phyloP scores from a whole-genome alignment of 176 grass and related monocot species.

The Triticum monococcum region DNA sequence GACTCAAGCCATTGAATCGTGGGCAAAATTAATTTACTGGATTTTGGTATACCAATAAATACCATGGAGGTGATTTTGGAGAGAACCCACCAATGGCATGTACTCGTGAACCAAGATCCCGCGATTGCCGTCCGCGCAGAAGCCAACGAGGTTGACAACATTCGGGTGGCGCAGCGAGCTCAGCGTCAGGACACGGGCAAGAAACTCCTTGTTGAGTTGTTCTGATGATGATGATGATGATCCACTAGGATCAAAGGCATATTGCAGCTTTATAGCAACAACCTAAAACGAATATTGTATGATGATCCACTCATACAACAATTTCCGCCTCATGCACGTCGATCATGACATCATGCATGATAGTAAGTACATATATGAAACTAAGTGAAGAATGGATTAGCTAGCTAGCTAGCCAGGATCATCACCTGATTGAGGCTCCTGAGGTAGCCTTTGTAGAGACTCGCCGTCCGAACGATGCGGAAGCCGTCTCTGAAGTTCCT shows the following conservation, averaged over 20 bases:
- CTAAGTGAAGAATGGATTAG: neutral
- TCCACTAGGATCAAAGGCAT: neutral
- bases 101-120: neutral
- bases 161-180: neutral
- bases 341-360: neutral
- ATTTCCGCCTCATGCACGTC: neutral
- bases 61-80: neutral
- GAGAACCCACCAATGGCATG: neutral
- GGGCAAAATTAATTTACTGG: too few species aligned
- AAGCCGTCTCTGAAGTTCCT: neutral
- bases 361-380: too few species aligned
- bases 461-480: neutral
- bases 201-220: neutral
- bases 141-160: neutral
- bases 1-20: neutral
- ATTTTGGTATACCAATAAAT: neutral
- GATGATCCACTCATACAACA: neutral
- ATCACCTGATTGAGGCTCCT: neutral
- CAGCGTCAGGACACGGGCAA: neutral
- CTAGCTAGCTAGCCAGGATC: neutral
- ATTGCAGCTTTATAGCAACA: neutral
- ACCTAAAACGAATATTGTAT: neutral
- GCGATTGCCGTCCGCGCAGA: neutral
- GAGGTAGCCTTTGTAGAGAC: neutral
- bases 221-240: neutral